phyloP scores from a whole-genome alignment of 202 grass and related monocot species.

The Setaria viridis region DNA sequence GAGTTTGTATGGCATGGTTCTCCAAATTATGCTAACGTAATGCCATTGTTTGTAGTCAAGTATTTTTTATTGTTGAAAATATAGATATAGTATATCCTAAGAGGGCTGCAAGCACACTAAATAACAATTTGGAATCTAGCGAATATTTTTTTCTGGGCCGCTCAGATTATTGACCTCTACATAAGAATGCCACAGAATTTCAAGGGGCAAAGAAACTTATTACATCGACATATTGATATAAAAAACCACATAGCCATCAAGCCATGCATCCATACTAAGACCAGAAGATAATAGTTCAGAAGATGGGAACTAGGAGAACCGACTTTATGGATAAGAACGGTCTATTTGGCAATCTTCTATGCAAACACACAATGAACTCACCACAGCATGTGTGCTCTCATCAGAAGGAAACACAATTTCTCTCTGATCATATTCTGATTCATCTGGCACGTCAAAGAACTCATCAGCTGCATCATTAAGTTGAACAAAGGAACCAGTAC shows the following conservation, averaged over 20 bases:
- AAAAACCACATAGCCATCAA: not conserved
- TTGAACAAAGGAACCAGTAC: slow-evolving; percentile 69
- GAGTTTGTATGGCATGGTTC: slow-evolving; percentile 8
- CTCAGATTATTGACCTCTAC: not conserved
- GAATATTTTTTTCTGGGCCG: slow-evolving; percentile 5
- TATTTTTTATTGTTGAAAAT: slow-evolving; percentile 18
- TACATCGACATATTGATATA: not conserved
- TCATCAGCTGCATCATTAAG: slow-evolving; percentile 82
- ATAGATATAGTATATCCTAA: not conserved
- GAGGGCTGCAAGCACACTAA: not conserved
- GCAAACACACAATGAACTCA: slow-evolving; percentile 49
- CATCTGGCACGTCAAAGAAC: slow-evolving; percentile 97
- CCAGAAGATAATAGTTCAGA: slow-evolving; percentile 35
- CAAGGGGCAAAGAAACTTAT: not conserved
- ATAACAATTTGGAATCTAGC: too few relatives aligned
- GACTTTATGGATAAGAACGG: slow-evolving; percentile 20
- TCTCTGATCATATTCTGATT: slow-evolving; percentile 86
- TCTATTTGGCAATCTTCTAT: slow-evolving; percentile 19
- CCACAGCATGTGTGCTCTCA: slow-evolving; percentile 56
- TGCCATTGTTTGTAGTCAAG: slow-evolving; percentile 30
- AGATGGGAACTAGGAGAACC: slow-evolving; percentile 21
- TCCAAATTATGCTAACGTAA: not conserved
- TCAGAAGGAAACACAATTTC: slow-evolving; percentile 74
- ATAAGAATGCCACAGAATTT: slow-evolving; percentile 21
- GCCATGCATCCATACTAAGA: slow-evolving; percentile 13